A percentile compares a stretch with the other conserved stretches of the same genome.
phyloP scores from a whole-genome alignment of 2,329 filamentous ascomycete species.

The Helminthosporium solani region DNA sequence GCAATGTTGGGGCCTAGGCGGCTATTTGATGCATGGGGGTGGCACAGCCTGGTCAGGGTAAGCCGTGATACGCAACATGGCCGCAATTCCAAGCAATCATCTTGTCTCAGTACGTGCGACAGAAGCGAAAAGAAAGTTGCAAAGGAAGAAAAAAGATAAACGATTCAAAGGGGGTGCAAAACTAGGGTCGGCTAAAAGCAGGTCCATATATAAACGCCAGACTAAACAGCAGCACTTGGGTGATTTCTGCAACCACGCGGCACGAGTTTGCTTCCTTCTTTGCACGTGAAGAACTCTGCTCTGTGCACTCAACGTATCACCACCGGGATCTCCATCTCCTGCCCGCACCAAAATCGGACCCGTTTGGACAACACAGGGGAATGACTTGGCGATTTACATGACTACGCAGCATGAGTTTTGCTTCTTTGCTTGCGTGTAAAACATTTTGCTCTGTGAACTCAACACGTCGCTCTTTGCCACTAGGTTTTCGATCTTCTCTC shows the following conservation, averaged over 20 bases:
- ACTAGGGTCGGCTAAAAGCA: no score
- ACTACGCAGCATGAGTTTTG: slow-evolving; percentile 62
- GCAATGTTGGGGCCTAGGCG: not conserved
- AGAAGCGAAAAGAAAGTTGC: not conserved
- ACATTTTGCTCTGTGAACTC: slow-evolving; percentile 94
- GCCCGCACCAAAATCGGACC: not conserved
- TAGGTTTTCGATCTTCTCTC: slow-evolving; percentile 93
- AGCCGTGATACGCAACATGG: slow-evolving; percentile 4
- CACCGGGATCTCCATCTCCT: no score
- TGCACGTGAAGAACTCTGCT: no score
- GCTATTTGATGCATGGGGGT: slow-evolving; percentile 2
- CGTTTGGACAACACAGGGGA: not conserved
- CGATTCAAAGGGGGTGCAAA: not conserved
- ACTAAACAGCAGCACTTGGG: no score
- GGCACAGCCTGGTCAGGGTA: slow-evolving; percentile 12
- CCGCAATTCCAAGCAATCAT: not conserved
- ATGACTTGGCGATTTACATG: slow-evolving; percentile 46
- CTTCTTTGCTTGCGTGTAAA: slow-evolving; percentile 74
- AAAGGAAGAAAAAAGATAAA: not conserved
- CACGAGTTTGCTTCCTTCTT: no score
- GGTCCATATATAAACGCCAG: no score
- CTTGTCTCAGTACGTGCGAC: slow-evolving; percentile 1
- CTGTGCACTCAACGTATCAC: no score
- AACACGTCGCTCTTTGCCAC: slow-evolving; percentile 91
- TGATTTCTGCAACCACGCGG: no score